phyloP scores from a whole-genome alignment of 208 protist species.

The Trypanosoma theileri region DNA sequence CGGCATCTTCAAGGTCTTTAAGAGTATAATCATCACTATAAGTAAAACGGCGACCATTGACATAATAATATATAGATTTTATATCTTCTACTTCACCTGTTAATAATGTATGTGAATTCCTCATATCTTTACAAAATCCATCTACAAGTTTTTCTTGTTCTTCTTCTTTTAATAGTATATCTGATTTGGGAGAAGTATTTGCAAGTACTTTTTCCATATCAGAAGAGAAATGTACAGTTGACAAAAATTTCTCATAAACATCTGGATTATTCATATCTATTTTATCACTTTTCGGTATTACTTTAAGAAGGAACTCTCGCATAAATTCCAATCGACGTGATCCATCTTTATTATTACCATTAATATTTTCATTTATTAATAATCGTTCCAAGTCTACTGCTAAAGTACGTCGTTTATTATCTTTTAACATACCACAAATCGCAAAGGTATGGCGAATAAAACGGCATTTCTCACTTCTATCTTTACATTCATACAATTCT shows the following conservation, averaged over 20 bases:
- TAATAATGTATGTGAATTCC: background rate
- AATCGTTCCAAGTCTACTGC: constrained; percentile 24
- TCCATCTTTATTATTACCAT: background rate
- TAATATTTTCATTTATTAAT: background rate
- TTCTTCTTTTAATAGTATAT: background rate
- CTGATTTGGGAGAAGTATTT: background rate
- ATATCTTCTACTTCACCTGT: background rate
- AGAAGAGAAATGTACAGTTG: constrained; percentile 7
- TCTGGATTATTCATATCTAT: constrained; percentile 5
- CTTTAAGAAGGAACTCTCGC: constrained; percentile 15
- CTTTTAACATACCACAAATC: constrained; percentile 5
- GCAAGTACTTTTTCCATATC: constrained; percentile 15
- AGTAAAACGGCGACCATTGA: constrained; percentile 51
- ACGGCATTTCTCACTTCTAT: constrained; percentile 6
- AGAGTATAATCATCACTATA: constrained; percentile 40
- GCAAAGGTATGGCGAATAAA: constrained; percentile 17
- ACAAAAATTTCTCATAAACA: constrained; percentile 12
- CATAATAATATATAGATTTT: constrained; percentile 19
- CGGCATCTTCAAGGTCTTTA: constrained; percentile 37
- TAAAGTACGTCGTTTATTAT: constrained; percentile 11
- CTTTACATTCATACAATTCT: constrained; percentile 16
- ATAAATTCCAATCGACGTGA: constrained; percentile 9
- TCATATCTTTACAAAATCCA: constrained; percentile 21
- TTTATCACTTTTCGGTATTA: background rate
- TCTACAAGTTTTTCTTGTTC: constrained; percentile 2